These are phyloP conservation scores for Maudiozyma serrabonitensis DNA, from an alignment of 805 yeast genomes.

Conservation along the genomic window DNA sequence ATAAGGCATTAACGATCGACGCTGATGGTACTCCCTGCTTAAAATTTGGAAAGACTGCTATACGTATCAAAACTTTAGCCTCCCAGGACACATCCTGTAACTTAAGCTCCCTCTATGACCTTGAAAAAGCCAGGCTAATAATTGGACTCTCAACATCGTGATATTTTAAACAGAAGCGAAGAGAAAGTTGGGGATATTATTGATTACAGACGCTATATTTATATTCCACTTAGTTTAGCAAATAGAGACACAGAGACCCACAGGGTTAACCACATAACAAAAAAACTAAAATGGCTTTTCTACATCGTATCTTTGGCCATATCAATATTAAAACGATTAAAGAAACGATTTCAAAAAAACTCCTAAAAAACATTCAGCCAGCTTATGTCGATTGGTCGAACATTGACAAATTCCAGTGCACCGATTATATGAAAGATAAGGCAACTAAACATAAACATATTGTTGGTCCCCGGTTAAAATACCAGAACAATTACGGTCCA, in stretches of 20 bases:
- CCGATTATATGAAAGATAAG: conserved; percentile 5
- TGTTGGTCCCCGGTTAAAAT: conserved; percentile 3
- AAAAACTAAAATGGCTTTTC: neutral
- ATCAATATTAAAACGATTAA: neutral
- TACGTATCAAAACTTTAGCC: neutral
- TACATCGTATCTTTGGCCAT: conserved; percentile 2
- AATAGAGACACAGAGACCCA: neutral
- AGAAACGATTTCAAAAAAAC: neutral
- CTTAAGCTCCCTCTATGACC: neutral
- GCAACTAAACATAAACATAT: conserved; percentile 4
- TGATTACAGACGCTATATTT: neutral
- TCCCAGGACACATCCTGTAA: neutral
- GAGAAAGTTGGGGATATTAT: neutral
- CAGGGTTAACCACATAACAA: neutral
- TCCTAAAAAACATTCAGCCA: neutral
- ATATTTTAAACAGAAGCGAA: neutral
- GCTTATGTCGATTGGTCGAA: conserved; percentile 12
- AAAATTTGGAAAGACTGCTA: neutral
- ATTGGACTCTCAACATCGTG: neutral
- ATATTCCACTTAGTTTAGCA: neutral
- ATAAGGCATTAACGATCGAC: neutral
- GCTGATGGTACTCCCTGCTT: neutral
- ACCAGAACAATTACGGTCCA: conserved; percentile 4
- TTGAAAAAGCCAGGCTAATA: neutral
- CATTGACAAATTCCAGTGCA: conserved; percentile 30